Base-by-base conservation (phyloP, 2,329 filamentous ascomycete genomes). In the Hypoxylon sp. region DNA sequence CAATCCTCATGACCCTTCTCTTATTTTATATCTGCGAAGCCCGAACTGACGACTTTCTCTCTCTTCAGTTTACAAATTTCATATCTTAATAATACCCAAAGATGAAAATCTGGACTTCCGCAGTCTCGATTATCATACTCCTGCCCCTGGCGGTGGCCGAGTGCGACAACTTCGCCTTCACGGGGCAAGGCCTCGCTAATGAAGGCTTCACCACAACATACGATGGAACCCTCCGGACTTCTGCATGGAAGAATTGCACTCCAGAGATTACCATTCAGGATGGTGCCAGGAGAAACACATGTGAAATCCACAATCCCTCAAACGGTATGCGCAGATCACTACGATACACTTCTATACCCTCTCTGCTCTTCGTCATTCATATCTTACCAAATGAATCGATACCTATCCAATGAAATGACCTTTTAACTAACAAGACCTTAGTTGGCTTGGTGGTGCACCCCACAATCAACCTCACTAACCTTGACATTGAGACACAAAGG, bases 151-250 rank as follows among this genome's bases (percentile, higher is more conserved):
- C 19, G 11, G 57, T 52, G 11, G 63, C 56, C 35, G 63, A 66
- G 13, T 65, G 63, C 44, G 63, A 61, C 4, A 57, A 61, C n/a
- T 47, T 65, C 46, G 50, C 48, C 5, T 65, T 65, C 46, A 56
- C 24, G 26, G 57, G 57, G 29, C 5, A 31, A n/a, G 2, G 46
- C 13, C 9, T 5, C 10, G 55, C 51, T n/a, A 19, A 46, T 4
- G 44, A 60, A 19, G 63, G 63, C 44, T 46, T 52, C 26, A 61
- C 26, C 37, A 44, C 48, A 3, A 35, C 51, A 9, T 26, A 39
- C 37, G 46, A 60, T 29, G 47, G 13, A n/a, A 46, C 37, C 35
- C 47, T 65, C 2, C 42, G 10, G 22, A 17, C 39, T 10, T 61
- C 63, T 3, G 13, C 26, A 14, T 61, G 29, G 19, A 37, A 13